A percentile compares a stretch with the other conserved stretches of the same genome.
These are phyloP conservation scores for Acer negundo DNA, from an alignment of 345 rosid species.

Conservation along the genomic window DNA sequence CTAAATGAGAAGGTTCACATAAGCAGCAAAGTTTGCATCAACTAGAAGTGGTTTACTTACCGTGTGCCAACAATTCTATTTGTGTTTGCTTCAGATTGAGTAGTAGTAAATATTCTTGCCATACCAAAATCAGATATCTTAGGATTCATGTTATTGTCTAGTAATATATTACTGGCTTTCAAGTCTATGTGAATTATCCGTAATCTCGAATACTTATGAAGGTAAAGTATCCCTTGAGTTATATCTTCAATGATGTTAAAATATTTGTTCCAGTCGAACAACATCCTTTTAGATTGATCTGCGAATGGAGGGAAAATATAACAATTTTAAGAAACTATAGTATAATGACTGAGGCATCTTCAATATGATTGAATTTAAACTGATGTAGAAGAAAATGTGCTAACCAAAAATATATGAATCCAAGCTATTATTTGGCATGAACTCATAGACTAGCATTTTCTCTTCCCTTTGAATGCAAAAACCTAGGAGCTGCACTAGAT, in stretches of 20 bases:
- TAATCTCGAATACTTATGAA: neutral
- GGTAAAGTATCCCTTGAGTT: constrained; percentile 1
- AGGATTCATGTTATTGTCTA: constrained; percentile 19
- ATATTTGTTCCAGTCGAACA: neutral
- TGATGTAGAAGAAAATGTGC: no score
- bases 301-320: neutral
- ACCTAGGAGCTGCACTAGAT: no score
- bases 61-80: constrained; percentile 13
- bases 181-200: constrained; percentile 8
- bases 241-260: neutral
- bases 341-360: no score
- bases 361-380: no score
- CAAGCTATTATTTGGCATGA: constrained; percentile 6
- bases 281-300: neutral
- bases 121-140: constrained; percentile 30
- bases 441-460: constrained; percentile 8
- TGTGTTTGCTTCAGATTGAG: neutral
- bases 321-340: no score
- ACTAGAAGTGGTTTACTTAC: neutral
- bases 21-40: neutral
- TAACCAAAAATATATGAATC: constrained; percentile 24
- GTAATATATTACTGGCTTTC: constrained; percentile 23
- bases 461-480: no score
- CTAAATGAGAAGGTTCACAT: no score
- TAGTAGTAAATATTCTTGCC: constrained; percentile 24